Evolutionary conservation across 2,329 filamentous ascomycete genomes (phyloP).

Genomic region (Waltergamsia citrina): DNA sequence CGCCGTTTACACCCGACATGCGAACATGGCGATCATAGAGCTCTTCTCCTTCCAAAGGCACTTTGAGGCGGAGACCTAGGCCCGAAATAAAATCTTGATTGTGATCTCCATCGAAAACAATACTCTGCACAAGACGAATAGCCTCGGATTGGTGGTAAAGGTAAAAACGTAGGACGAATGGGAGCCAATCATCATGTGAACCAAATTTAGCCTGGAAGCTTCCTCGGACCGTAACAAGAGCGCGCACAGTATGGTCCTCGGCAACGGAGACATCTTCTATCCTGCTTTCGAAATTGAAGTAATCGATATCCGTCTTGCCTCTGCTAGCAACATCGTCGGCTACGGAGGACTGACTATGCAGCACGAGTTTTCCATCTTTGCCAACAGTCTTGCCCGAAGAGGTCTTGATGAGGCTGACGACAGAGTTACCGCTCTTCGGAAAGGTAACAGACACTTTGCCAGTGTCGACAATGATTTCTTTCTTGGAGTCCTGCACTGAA

Average conservation of each 20-base stretch:
- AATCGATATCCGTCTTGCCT: constrained; percentile 21
- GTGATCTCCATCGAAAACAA: constrained; percentile 41
- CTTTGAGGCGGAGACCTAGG: constrained; percentile 42
- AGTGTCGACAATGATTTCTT: constrained; percentile 29
- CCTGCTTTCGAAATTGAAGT: constrained; percentile 34
- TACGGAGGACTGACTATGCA: constrained; percentile 40
- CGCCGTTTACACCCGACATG: constrained; percentile 42
- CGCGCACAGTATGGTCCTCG: constrained; percentile 25
- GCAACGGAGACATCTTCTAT: constrained; percentile 38
- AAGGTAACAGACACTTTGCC: constrained; percentile 32
- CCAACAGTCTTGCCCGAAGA: constrained; percentile 31
- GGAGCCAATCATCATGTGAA: constrained; percentile 35
- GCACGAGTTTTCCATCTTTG: constrained; percentile 37
- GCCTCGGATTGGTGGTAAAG: constrained; percentile 45
- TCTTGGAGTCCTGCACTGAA: constrained; percentile 9
- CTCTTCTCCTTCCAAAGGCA: constrained; percentile 41
- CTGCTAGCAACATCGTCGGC: constrained; percentile 26
- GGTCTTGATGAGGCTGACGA: constrained; percentile 29
- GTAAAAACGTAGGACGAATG: constrained; percentile 42
- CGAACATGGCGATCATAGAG: constrained; percentile 50
- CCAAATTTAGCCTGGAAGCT: constrained; percentile 16
- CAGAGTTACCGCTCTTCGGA: constrained; percentile 26
- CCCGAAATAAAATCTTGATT: constrained; percentile 40
- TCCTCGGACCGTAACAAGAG: constrained; percentile 32
- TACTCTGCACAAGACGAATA: constrained; percentile 42